Evolutionary conservation across 345 rosid genomes (phyloP), one percentile per base, ranked within the genome.

Genomic region (Corymbia maculata): DNA sequence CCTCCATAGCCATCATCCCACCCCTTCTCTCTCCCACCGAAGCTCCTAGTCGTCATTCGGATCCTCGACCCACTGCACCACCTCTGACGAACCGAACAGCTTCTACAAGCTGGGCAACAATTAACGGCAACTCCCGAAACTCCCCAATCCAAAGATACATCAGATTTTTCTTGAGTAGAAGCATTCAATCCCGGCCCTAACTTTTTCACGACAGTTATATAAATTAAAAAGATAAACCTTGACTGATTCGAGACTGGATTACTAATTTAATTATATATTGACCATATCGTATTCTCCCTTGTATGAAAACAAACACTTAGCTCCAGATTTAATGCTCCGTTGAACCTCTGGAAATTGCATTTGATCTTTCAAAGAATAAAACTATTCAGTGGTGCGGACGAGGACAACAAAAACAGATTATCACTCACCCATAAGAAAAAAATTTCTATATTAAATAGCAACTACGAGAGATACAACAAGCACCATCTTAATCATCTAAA

Each of bases 401-500:
- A 86, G 90, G 86, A 87, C 89, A 94, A 70, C 45, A 89, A 90
- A 89, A 64, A n/a, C 30, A 66, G 85, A 80, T 64, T 87, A 87
- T 82, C 86, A 90, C 89, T 91, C 88, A 68, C 85, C 88, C 53
- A 82, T 87, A 87, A 89, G 55, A 86, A 85, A 90, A 94, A 91
- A 91, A 88, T 88, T 22, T 85, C 91, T 87, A 70, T 87, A 75
- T 52, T 88, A 70, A 61, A 89, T 82, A 64, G 85, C 44, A 87
- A 32, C 89, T 88, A 88, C 32, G 80, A 88, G 89, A 85, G 89
- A 86, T 90, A 88, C 93, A 91, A 87, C n/a, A 90, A 92, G 94
- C 93, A 86, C 89, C 94, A 86, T 89, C 95, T 88, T 88, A 85
- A 75, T 75, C 49, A 75, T 75, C 97, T 95, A 94, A 92, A 95